Conservation (phyloP, 1,284 basidiomycete genomes). For the Cystobasidiaceae sp. region DNA sequence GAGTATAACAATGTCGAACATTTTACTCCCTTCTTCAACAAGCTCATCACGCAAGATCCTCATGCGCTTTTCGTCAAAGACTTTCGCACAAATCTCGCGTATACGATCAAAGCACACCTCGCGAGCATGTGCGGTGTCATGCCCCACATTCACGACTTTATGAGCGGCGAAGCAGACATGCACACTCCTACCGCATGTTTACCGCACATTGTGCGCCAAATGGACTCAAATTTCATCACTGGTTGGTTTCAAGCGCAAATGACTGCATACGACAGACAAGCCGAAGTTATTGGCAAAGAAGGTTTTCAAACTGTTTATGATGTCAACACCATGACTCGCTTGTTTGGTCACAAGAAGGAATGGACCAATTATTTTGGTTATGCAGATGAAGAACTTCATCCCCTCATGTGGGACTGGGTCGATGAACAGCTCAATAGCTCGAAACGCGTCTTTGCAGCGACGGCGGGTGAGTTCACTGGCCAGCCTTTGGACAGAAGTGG, state of each 20-base stretch:
- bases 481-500: too few species aligned
- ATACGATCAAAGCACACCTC: conserved; percentile 22
- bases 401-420: conserved; percentile 17
- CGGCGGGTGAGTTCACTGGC: too few species aligned
- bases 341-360: conserved; percentile 12
- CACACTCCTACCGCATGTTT: conserved; percentile 9
- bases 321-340: neutral
- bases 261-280: conserved; percentile 7
- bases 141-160: conserved; percentile 11
- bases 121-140: conserved; percentile 10
- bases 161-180: conserved; percentile 5
- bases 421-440: conserved; percentile 5
- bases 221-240: neutral
- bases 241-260: conserved; percentile 22
- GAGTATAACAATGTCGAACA: conserved; percentile 25
- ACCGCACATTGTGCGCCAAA: conserved; percentile 3
- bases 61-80: conserved; percentile 13
- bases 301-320: neutral
- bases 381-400: conserved; percentile 18
- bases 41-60: conserved; percentile 17
- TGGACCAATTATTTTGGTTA: conserved; percentile 27
- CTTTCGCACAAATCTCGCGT: conserved; percentile 15
- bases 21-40: conserved; percentile 24
- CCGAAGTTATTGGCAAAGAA: neutral
- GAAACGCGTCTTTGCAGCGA: conserved; percentile 13